Evolutionary conservation across 345 rosid genomes (phyloP).

Genomic region (Salix viminalis): DNA sequence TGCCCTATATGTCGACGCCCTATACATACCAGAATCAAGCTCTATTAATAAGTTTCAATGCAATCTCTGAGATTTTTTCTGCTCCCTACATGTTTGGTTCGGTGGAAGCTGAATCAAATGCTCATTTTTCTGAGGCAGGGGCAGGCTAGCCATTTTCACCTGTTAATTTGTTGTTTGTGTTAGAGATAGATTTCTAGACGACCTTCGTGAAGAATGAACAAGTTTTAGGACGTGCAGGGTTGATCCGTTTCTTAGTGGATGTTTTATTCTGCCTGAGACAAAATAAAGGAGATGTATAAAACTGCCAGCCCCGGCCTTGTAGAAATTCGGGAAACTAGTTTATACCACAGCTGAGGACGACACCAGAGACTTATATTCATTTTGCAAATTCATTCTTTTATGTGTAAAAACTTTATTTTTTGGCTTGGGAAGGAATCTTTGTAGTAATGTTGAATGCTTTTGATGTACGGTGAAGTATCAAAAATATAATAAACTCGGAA

Average conservation of each 20-base stretch:
- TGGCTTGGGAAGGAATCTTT: not conserved
- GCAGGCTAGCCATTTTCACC: not conserved
- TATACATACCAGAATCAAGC: constrained; percentile 60
- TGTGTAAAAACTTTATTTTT: not conserved
- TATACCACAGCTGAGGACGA: not conserved
- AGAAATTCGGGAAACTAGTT: not conserved
- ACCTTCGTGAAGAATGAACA: not conserved
- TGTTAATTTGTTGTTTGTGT: not conserved
- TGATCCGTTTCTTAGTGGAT: not conserved
- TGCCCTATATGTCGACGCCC: constrained; percentile 75
- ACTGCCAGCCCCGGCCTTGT: not conserved
- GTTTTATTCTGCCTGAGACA: not conserved
- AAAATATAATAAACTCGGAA: too few species aligned
- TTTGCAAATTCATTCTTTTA: not conserved
- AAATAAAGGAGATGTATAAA: not conserved
- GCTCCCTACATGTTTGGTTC: not conserved
- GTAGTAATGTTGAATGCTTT: not conserved
- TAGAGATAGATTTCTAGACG: not conserved
- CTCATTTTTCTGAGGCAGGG: constrained; percentile 2
- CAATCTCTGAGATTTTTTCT: not conserved
- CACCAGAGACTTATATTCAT: not conserved
- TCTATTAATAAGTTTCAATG: constrained; percentile 31
- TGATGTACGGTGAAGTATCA: not conserved
- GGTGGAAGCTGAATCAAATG: not conserved
- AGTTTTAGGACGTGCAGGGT: constrained; percentile 2